A percentile compares a stretch with the other conserved stretches of the same genome.
Conservation (phyloP, 371 early-diverging fungal species). For the Funneliformis caledonium region DNA sequence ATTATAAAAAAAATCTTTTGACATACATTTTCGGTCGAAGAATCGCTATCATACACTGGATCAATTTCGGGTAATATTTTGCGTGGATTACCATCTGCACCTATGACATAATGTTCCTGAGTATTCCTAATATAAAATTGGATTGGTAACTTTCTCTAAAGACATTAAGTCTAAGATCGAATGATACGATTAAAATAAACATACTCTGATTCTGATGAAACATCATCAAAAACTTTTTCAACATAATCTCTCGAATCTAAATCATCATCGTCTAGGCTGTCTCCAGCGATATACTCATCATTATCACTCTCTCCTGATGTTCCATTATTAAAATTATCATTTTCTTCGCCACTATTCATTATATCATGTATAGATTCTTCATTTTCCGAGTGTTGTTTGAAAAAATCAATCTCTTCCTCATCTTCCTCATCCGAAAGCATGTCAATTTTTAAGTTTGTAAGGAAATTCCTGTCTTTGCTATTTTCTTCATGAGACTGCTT, state of each 20-base stretch:
- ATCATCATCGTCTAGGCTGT: conserved; percentile 49
- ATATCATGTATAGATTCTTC: conserved; percentile 55
- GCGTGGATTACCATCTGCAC: conserved; percentile 23
- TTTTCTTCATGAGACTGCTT: not conserved
- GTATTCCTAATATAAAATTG: not conserved
- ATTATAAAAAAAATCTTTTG: not conserved
- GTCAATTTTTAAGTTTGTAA: conserved; percentile 1
- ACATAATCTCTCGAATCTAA: conserved; percentile 41
- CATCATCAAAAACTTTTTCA: conserved; percentile 47
- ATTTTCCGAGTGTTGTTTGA: conserved; percentile 55
- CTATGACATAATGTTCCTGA: conserved; percentile 40
- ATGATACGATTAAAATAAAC: not conserved
- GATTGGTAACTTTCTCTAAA: conserved; percentile 36
- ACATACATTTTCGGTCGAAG: conserved; percentile 84
- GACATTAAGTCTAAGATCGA: not conserved
- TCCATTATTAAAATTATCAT: conserved; percentile 48
- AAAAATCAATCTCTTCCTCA: conserved; percentile 53
- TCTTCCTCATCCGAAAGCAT: conserved; percentile 40
- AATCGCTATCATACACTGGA: conserved; percentile 88
- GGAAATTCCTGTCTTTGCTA: not conserved
- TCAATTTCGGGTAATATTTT: conserved; percentile 77
- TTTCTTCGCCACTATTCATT: conserved; percentile 56
- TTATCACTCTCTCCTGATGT: conserved; percentile 49
- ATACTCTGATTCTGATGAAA: conserved; percentile 46
- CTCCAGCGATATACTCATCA: conserved; percentile 43